Conservation (phyloP, 2,329 filamentous ascomycete genomes). For the Corynespora cassiicola region DNA sequence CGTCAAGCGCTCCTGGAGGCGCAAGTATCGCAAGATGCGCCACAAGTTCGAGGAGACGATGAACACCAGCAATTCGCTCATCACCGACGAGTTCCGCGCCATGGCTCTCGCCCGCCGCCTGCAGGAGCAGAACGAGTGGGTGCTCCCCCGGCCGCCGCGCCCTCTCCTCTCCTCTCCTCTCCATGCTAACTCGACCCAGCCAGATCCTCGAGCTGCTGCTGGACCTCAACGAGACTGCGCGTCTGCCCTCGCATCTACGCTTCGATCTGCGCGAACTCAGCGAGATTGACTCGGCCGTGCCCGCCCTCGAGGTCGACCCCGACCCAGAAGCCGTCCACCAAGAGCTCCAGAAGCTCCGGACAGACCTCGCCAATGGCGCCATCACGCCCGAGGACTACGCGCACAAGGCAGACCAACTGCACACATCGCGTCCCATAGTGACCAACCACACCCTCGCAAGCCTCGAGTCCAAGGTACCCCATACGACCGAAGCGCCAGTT, state of each 20-base stretch:
- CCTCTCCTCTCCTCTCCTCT: no score
- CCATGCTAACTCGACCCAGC: conserved; percentile 54
- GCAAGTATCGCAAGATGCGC: conserved; percentile 95
- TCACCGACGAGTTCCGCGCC: conserved; percentile 81
- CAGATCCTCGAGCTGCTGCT: conserved; percentile 87
- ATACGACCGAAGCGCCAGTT: conserved; percentile 44
- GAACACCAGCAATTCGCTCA: conserved; percentile 81
- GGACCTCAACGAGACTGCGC: conserved; percentile 84
- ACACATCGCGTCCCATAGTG: conserved; percentile 29
- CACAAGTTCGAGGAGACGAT: conserved; percentile 78
- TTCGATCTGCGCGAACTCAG: conserved; percentile 68
- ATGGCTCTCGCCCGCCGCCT: conserved; percentile 81
- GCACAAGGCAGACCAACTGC: conserved; percentile 32
- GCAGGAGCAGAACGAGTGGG: conserved; percentile 91
- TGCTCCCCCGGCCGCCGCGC: conserved; percentile 16
- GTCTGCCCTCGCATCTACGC: conserved; percentile 76
- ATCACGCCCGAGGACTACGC: conserved; percentile 40
- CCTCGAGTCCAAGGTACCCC: conserved; percentile 50
- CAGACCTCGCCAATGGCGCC: conserved; percentile 35
- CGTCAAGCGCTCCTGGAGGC: conserved; percentile 58
- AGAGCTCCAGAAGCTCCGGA: conserved; percentile 40
- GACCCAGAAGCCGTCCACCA: conserved; percentile 31
- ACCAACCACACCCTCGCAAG: conserved; percentile 40
- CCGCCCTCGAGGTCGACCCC: conserved; percentile 28
- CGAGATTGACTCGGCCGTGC: conserved; percentile 32